Base-by-base conservation (phyloP, 805 yeast genomes). In the Kluyveromyces aestuarii region DNA sequence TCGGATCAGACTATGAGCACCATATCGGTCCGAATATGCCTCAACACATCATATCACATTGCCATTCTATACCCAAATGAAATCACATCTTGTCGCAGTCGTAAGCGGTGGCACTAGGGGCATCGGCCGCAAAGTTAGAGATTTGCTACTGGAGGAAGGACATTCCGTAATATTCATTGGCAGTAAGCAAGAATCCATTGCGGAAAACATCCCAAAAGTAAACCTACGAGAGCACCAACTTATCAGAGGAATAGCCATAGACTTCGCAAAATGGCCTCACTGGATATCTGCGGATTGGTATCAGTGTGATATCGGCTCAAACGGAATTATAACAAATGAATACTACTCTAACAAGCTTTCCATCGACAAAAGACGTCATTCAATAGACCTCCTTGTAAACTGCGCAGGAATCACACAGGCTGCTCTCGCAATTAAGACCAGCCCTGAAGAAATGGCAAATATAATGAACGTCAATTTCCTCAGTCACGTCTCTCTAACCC, bases 31-130 rank as follows among this genome's bases (percentile, higher is more conserved):
- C 25, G 3, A 21, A 4, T 21, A 21, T 21, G 25, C 25, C 25
- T 6, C 6, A 21, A 21, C 3, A 21, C 6, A 2, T 30, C 35
- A 2, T 30, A 30, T 30, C 7, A 11, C 14, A 30, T 13, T 30
- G 35, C 11, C 14, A 2, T 30, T 30, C 35, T 13, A 7, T 7
- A 7, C 14, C 36, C n/a, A 8, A n/a, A 43, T 43, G 45, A 43
- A 17, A 7, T 14, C 16, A 13, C 35, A 35, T 16, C 45, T 36
- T 7, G 64, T 63, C 6, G 67, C 67, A 2, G 55, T 72, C 4
- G 53, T 72, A n/a, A 65, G 73, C 1, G 77, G 78, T 13, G 72
- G 72, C 18, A 69, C 72, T 19, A 61, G 72, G 48, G 76, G 76
- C 4, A 67, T 73, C 45, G 77, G 77, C 6, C 60, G 61, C 16